Percentiles rank a stretch among this genome's conserved stretches.
These are phyloP conservation scores for Huntiella moniliformis DNA, from an alignment of 2,329 filamentous ascomycete species.

Conservation along the genomic window DNA sequence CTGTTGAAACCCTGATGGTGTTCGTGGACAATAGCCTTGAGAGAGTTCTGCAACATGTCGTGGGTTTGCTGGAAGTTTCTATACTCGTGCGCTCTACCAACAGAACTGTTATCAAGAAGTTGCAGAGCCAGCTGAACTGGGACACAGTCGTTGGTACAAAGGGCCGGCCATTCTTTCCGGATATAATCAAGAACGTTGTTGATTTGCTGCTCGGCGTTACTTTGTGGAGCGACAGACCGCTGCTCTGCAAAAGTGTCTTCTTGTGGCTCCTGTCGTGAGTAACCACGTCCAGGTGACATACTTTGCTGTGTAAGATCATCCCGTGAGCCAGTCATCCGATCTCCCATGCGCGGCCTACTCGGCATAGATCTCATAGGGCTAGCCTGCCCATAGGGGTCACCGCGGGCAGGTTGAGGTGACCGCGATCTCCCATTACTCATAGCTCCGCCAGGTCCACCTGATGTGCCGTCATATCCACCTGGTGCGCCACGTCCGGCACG, in stretches of 20 bases:
- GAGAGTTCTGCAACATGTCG: slow-evolving; percentile 70
- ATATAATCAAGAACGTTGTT: slow-evolving; percentile 60
- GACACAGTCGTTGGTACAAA: slow-evolving; percentile 74
- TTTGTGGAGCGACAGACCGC: slow-evolving; percentile 18
- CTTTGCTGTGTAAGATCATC: slow-evolving; percentile 8
- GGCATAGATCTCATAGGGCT: slow-evolving; percentile 16
- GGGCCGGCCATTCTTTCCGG: slow-evolving; percentile 74
- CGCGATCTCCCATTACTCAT: slow-evolving; percentile 5
- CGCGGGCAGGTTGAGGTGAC: slow-evolving; percentile 6
- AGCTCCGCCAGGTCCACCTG: slow-evolving; percentile 4
- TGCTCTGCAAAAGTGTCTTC: slow-evolving; percentile 3
- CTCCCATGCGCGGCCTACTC: slow-evolving; percentile 18
- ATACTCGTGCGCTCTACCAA: slow-evolving; percentile 80
- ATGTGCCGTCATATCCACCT: not conserved
- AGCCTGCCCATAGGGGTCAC: slow-evolving; percentile 1
- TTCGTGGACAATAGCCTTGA: slow-evolving; percentile 93
- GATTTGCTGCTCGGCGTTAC: slow-evolving; percentile 37
- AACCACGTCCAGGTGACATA: not conserved
- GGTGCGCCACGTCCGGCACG: too few relatives aligned
- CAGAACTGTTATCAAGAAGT: slow-evolving; percentile 80
- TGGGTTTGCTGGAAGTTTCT: slow-evolving; percentile 69
- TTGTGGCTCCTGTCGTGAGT: slow-evolving; percentile 10
- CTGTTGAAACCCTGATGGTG: slow-evolving; percentile 99
- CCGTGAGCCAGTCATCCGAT: slow-evolving; percentile 4
- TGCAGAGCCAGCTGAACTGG: slow-evolving; percentile 91